Evolutionary conservation across 176 grass and related monocot species (phyloP).

Genomic region (Chrysopogon serrulatus): DNA sequence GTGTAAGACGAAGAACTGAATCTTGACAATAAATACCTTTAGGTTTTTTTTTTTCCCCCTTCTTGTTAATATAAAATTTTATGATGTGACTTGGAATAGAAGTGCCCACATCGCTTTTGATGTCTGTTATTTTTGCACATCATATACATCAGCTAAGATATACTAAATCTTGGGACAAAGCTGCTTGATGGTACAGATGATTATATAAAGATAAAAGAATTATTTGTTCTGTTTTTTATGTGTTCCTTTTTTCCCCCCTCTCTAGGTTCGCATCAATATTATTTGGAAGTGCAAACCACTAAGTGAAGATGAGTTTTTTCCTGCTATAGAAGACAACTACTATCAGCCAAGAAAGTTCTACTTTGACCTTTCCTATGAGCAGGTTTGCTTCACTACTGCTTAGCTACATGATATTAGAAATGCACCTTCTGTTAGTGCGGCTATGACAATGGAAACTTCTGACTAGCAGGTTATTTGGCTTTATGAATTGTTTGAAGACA

Average conservation of each 20-base stretch:
- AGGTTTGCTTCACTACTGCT: constrained; percentile 36
- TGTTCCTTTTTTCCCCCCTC: not conserved
- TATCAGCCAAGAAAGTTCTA: constrained; percentile 53
- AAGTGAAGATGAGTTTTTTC: constrained; percentile 47
- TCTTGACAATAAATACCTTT: not conserved
- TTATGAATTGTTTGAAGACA: constrained; percentile 34
- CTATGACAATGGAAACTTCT: constrained; percentile 1
- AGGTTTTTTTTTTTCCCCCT: not conserved
- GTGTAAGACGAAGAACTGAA: not conserved
- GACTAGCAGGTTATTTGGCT: constrained; percentile 31
- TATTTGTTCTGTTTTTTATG: constrained; percentile 21
- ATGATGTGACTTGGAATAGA: not conserved
- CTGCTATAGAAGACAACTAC: constrained; percentile 60
- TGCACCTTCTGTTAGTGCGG: not conserved
- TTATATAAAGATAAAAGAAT: not conserved
- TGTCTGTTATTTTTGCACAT: not conserved
- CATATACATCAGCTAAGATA: not conserved
- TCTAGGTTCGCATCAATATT: constrained; percentile 59
- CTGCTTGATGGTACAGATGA: not conserved
- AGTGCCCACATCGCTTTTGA: not conserved
- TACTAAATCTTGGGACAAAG: not conserved
- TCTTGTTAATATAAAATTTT: not conserved
- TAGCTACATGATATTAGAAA: constrained; percentile 12
- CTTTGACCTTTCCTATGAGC: constrained; percentile 51
- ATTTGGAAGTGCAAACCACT: constrained; percentile 58